phyloP scores from a whole-genome alignment of 805 yeast species.

The Kazachstania kunashirensis region DNA sequence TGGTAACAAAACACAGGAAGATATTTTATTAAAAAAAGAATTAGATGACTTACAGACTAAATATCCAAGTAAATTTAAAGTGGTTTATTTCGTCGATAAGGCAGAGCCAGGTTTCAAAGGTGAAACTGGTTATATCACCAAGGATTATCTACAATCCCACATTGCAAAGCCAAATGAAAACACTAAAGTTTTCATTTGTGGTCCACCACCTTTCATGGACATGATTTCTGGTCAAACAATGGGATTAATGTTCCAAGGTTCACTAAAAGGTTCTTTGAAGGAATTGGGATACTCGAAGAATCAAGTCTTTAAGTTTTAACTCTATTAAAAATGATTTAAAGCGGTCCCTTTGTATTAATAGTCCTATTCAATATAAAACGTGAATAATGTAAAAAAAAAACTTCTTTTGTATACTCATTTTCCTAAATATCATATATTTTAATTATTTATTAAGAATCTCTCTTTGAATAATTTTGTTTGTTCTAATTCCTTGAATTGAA shows the following conservation, averaged over 20 bases:
- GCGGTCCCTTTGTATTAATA: neutral
- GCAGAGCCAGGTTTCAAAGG: slow-evolving; percentile 38
- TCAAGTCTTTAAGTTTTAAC: slow-evolving; percentile 81
- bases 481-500: slow-evolving; percentile 14
- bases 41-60: slow-evolving; percentile 46
- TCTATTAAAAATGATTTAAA: neutral
- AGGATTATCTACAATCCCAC: slow-evolving; percentile 54
- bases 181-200: slow-evolving; percentile 79
- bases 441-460: slow-evolving; percentile 4
- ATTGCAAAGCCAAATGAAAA: slow-evolving; percentile 60
- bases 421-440: neutral
- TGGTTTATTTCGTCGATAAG: slow-evolving; percentile 73
- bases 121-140: slow-evolving; percentile 62
- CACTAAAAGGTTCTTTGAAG: slow-evolving; percentile 72
- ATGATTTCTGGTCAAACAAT: slow-evolving; percentile 79
- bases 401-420: too few relatives aligned
- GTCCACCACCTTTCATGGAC: slow-evolving; percentile 86
- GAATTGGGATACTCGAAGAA: slow-evolving; percentile 84
- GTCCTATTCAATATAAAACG: neutral
- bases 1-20: slow-evolving; percentile 67
- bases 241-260: slow-evolving; percentile 91
- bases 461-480: slow-evolving; percentile 14
- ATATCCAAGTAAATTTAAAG: slow-evolving; percentile 67
- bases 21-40: slow-evolving; percentile 69
- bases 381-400: too few relatives aligned